Conservation (phyloP, 768 basidiomycete species). For the Fomitopsis serialis region DNA sequence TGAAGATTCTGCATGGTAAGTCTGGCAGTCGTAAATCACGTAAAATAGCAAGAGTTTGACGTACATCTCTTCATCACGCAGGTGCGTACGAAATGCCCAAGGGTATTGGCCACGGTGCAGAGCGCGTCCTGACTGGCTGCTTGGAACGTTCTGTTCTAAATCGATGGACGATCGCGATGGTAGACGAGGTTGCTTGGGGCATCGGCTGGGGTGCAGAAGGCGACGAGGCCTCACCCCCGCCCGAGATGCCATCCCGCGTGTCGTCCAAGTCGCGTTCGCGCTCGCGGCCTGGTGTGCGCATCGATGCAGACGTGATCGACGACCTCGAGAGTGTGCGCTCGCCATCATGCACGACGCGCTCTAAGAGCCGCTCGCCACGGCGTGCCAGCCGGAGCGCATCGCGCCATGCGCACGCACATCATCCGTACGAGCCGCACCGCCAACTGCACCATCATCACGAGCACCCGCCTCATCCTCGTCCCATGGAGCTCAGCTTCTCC, state of each 20-base stretch:
- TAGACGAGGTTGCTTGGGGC: constrained; percentile 78
- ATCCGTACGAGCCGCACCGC: constrained; percentile 22
- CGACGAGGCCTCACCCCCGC: constrained; percentile 29
- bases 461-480: constrained; percentile 11
- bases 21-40: constrained; percentile 9
- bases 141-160: constrained; percentile 54
- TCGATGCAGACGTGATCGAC: background rate
- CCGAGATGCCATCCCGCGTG: constrained; percentile 19
- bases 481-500: constrained; percentile 15
- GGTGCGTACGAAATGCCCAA: constrained; percentile 58
- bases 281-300: background rate
- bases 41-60: background rate
- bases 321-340: constrained; percentile 32
- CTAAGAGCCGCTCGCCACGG: constrained; percentile 35
- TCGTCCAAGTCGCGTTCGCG: constrained; percentile 5
- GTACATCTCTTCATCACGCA: constrained; percentile 23
- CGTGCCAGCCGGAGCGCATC: constrained; percentile 36
- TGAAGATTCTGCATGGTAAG: constrained; percentile 84
- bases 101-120: constrained; percentile 54
- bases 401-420: constrained; percentile 21
- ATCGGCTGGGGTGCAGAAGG: constrained; percentile 60
- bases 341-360: constrained; percentile 42
- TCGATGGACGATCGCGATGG: constrained; percentile 78
- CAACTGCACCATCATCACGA: constrained; percentile 17
- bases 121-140: constrained; percentile 74